Evolutionary conservation across 257 asterid genomes (phyloP), one percentile per base, ranked within the genome.

Genomic region (Ilex asprella): DNA sequence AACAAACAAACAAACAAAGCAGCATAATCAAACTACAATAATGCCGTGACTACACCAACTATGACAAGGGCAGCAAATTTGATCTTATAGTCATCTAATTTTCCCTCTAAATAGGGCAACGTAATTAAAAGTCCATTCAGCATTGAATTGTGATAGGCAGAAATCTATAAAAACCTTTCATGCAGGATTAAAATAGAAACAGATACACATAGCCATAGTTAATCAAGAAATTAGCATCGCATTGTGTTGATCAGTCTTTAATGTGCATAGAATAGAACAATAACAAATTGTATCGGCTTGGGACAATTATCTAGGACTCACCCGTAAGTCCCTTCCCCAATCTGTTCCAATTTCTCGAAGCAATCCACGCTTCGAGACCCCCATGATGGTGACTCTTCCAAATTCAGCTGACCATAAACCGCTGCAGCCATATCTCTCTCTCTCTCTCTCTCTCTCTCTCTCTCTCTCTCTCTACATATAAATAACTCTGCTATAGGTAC

Each of bases 301-400:
- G 41, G 41, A 35, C 5, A 35, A 3, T 35, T 35, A 35, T 35
- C 41, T 35, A 2, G 41, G 7, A 12, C 21, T 78, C 12, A 83
- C 98, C 97, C 98, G 72, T 92, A 92, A 31, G 98, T 92, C 61
- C 98, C 98, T 86, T 92, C 95, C 12, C 97, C 98, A 76, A 92
- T 92, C 80, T 86, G 95, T 80, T 88, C 98, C 65, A 92, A 85
- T 58, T 88, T 88, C 62, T 91, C 95, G 68, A 91, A 91, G 78
- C 98, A 88, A 39, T 92, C 97, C 62, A 92, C 87, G 73, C 95
- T 92, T 44, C 98, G 81, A 54, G 98, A 88, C 7, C 98, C 98
- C 97, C 97, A 86, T n/a, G 86, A 75, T 64, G 96, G 95, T 69
- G 88, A 77, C 66, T 86, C 87, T 60, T 81, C 95, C 78, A 80